Evolutionary conservation across 2,329 filamentous ascomycete species (phyloP).

Genomic region (Acarospora socialis): DNA sequence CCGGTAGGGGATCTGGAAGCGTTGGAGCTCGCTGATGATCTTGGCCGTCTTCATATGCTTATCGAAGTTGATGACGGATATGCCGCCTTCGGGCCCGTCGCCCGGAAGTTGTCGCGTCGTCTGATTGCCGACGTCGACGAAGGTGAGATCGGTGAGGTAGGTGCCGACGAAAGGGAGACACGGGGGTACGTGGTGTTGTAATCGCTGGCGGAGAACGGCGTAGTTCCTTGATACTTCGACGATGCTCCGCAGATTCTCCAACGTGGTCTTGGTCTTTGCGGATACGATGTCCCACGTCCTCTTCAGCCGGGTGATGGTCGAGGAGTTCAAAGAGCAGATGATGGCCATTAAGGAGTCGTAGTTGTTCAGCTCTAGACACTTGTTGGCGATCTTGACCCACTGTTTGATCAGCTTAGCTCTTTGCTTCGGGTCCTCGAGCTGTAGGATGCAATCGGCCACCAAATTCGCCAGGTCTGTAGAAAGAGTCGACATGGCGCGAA

Average conservation of each 20-base stretch:
- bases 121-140: slow-evolving; percentile 88
- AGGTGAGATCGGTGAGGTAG: slow-evolving; percentile 90
- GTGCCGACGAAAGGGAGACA: slow-evolving; percentile 93
- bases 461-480: slow-evolving; percentile 88
- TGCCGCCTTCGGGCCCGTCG: slow-evolving; percentile 47
- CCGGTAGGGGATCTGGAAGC: slow-evolving; percentile 87
- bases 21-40: slow-evolving; percentile 88
- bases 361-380: slow-evolving; percentile 80
- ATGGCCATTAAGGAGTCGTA: slow-evolving; percentile 97
- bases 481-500: slow-evolving; percentile 83
- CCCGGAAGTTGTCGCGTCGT: slow-evolving; percentile 61
- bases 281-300: slow-evolving; percentile 88
- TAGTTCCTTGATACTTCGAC: slow-evolving; percentile 88
- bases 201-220: slow-evolving; percentile 64
- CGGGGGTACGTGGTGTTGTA: slow-evolving; percentile 76
- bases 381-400: slow-evolving; percentile 89
- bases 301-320: slow-evolving; percentile 73
- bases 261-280: slow-evolving; percentile 62
- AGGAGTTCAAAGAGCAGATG: slow-evolving; percentile 83
- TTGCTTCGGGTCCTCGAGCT: slow-evolving; percentile 82
- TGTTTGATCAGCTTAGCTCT: slow-evolving; percentile 84
- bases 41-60: slow-evolving; percentile 90
- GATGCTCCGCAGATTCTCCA: slow-evolving; percentile 67
- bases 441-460: slow-evolving; percentile 82
- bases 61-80: slow-evolving; percentile 91